These are phyloP conservation scores for Paecilomyces variotii DNA, from an alignment of 2,329 filamentous ascomycete genomes.

Conservation along the genomic window DNA sequence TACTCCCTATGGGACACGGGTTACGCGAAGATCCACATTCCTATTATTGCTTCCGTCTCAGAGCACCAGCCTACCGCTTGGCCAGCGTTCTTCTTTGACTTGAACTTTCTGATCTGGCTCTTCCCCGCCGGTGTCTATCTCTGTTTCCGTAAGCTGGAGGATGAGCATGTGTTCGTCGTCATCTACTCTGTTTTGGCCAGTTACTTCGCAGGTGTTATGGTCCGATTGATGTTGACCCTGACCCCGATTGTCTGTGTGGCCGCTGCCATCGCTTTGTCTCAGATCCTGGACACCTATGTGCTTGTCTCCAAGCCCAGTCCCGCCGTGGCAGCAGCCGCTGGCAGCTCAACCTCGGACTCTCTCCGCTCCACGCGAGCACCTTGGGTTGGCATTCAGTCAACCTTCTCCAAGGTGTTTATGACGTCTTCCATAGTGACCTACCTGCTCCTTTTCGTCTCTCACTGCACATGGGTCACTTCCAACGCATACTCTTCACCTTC, in stretches of 20 bases:
- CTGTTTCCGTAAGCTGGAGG: slow-evolving; percentile 86
- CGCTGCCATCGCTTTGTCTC: slow-evolving; percentile 78
- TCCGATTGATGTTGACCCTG: slow-evolving; percentile 94
- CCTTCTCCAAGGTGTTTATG: slow-evolving; percentile 70
- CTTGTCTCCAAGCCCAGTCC: slow-evolving; percentile 47
- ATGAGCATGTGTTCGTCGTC: slow-evolving; percentile 96
- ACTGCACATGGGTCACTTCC: slow-evolving; percentile 99
- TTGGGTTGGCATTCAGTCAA: slow-evolving; percentile 73
- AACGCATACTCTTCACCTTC: slow-evolving; percentile 98
- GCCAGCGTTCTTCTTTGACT: slow-evolving; percentile 98
- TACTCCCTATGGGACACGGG: slow-evolving; percentile 99
- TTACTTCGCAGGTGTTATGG: slow-evolving; percentile 99
- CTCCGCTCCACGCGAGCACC: slow-evolving; percentile 67
- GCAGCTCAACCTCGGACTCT: slow-evolving; percentile 22
- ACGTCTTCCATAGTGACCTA: slow-evolving; percentile 67
- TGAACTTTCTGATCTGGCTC: slow-evolving; percentile 97
- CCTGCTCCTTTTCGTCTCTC: slow-evolving; percentile 84
- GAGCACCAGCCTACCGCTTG: slow-evolving; percentile 98
- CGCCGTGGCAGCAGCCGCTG: slow-evolving; percentile 35
- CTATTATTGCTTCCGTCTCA: slow-evolving; percentile 98
- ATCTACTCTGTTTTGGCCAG: slow-evolving; percentile 95
- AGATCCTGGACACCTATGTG: slow-evolving; percentile 82
- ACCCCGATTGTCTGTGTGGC: slow-evolving; percentile 95
- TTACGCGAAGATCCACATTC: slow-evolving; percentile 98
- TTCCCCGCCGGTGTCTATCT: slow-evolving; percentile 98